Evolutionary conservation across 371 early-diverging fungal species (phyloP), one percentile per base, ranked within the genome.

Genomic region (Conidiobolus incongruus): DNA sequence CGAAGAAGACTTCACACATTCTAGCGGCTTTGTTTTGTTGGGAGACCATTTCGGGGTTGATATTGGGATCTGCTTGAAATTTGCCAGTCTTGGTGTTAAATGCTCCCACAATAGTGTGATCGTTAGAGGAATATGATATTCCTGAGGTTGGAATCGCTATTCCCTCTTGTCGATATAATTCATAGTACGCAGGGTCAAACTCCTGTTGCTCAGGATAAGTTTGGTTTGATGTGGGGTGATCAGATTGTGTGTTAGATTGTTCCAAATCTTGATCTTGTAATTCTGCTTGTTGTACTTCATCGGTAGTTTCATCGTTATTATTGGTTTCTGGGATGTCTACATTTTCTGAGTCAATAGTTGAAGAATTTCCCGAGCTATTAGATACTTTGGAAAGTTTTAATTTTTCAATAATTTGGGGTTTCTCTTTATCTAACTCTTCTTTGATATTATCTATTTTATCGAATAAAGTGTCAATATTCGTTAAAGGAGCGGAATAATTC

Each of bases 51-150:
- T 50, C 51, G 22, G 54, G 50, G 19, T 37, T 44, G 21, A 47
- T 16, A 15, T 30, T 47, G 10, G 40, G 40, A 35, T 52, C 53
- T 5, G 60, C 52, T 28, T 61, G 61, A 40, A 70, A 70, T 39
- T 53, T 47, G 33, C 70, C 66, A 10, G 66, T 65, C 46, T 57
- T 53, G 20, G 64, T 36, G 46, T 70, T 65, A 35, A 70, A 70
- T 32, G 54, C 55, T n/a, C 62, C 66, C 34, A 52, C 55, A 10
- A 54, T 47, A n/a, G 49, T 47, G 44, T 69, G 66, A 2, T 51
- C 41, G n/a, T 13, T 20, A 4, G 20, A 11, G 4, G 37, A 10
- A 37, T 11, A 20, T 6, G 2, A 16, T 13, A 10, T 10, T 6
- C 37, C 19, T 20, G 37, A 37, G 8, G 10, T 11, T 22, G 21